These are phyloP conservation scores for Penicillium hordei DNA, from an alignment of 2,329 filamentous ascomycete genomes.

Conservation along the genomic window DNA sequence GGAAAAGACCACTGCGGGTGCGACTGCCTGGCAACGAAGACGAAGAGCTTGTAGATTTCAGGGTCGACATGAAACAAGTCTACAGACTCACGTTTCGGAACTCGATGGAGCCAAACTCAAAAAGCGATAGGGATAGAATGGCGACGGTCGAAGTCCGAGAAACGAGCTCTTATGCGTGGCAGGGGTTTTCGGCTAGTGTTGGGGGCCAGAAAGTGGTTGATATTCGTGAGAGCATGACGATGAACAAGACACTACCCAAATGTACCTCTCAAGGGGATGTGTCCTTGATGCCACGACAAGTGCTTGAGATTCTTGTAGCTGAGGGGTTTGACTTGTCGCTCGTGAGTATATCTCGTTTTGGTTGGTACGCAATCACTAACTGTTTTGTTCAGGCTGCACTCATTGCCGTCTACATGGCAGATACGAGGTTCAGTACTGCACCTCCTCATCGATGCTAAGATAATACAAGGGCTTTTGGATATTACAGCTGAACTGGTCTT, in stretches of 20 bases:
- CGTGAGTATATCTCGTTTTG: background rate
- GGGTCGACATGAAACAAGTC: constrained; percentile 6
- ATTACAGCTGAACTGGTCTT: background rate
- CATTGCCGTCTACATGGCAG: constrained; percentile 5
- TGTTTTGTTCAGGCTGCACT: background rate
- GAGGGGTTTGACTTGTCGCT: constrained; percentile 16
- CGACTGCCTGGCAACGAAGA: constrained; percentile 25
- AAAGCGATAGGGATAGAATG: constrained; percentile 19
- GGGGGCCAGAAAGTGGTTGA: constrained; percentile 13
- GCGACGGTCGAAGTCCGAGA: constrained; percentile 17
- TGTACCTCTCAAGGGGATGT: background rate
- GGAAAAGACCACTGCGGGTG: constrained; percentile 2
- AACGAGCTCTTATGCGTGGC: background rate
- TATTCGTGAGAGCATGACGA: constrained; percentile 16
- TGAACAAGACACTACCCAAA: constrained; percentile 6
- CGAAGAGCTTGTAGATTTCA: constrained; percentile 14
- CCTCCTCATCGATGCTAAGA: background rate
- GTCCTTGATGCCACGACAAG: constrained; percentile 1
- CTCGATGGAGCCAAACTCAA: constrained; percentile 18
- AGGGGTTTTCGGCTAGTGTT: constrained; percentile 1
- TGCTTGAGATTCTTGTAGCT: constrained; percentile 14
- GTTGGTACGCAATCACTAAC: background rate
- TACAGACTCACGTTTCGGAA: constrained; percentile 27
- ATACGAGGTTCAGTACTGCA: constrained; percentile 4
- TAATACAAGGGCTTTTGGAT: background rate